Conservation (phyloP, 805 yeast species). For the Vanderwaltozyma tropicalis region DNA sequence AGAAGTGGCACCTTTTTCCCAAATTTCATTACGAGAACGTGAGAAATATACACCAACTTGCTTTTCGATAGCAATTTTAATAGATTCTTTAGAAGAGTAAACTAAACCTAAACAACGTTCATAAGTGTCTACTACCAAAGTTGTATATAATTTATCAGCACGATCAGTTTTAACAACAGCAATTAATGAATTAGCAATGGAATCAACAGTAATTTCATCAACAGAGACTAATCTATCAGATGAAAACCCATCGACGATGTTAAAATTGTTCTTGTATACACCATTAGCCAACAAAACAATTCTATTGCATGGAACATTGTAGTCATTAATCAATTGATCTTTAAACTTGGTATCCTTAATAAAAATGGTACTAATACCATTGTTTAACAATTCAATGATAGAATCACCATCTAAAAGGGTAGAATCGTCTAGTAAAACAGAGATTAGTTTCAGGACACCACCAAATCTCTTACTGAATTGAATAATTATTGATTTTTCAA, state of each 20-base stretch:
- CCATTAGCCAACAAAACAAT: slow-evolving; percentile 26
- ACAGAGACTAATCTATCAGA: slow-evolving; percentile 3
- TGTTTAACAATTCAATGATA: slow-evolving; percentile 45
- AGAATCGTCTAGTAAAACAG: slow-evolving; percentile 19
- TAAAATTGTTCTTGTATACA: slow-evolving; percentile 12
- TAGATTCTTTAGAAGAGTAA: slow-evolving; percentile 76
- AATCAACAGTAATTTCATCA: slow-evolving; percentile 8
- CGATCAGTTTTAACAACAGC: slow-evolving; percentile 67
- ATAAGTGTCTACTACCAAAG: slow-evolving; percentile 62
- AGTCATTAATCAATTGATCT: slow-evolving; percentile 25
- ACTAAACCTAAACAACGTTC: slow-evolving; percentile 80
- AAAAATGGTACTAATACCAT: slow-evolving; percentile 45
- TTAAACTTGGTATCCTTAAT: slow-evolving; percentile 21
- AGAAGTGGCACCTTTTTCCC: slow-evolving; percentile 95
- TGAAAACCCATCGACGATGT: slow-evolving; percentile 1
- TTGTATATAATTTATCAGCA: slow-evolving; percentile 72
- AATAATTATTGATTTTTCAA: background rate
- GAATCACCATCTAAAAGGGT: slow-evolving; percentile 31
- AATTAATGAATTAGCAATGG: slow-evolving; percentile 27
- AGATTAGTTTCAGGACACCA: slow-evolving; percentile 14
- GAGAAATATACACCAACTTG: slow-evolving; percentile 89
- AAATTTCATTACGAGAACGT: slow-evolving; percentile 73
- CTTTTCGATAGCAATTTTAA: slow-evolving; percentile 69
- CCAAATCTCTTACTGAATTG: slow-evolving; percentile 8
- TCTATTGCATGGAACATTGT: slow-evolving; percentile 46